phyloP scores from a whole-genome alignment of 306 rosid genomes.

The Macrotyloma uniflorum region DNA sequence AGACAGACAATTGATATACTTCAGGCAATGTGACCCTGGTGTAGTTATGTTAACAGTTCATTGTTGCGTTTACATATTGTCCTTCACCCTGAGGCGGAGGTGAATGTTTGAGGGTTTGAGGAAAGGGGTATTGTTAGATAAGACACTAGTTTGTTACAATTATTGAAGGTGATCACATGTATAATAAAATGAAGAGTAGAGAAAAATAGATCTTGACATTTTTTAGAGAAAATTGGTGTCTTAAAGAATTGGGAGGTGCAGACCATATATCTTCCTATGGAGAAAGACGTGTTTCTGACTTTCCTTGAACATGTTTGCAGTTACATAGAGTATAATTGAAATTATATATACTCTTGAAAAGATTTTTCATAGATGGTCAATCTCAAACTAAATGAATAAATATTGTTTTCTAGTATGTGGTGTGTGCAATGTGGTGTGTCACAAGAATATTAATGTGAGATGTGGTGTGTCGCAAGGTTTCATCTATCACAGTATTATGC shows the following conservation, averaged over 20 bases:
- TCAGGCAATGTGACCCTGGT: not conserved
- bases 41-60: not conserved
- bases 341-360: conserved; percentile 1
- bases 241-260: not conserved
- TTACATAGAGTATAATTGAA: not conserved
- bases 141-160: not conserved
- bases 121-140: not conserved
- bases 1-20: not conserved
- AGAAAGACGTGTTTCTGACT: conserved; percentile 28
- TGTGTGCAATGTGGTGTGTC: too few relatives aligned
- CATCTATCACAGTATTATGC: not conserved
- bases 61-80: not conserved
- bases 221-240: not conserved
- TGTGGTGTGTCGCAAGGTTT: conserved; percentile 16
- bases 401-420: not conserved
- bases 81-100: not conserved
- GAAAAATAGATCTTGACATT: not conserved
- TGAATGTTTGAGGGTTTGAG: not conserved
- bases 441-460: conserved; percentile 9
- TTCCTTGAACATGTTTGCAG: conserved; percentile 6
- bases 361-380: not conserved
- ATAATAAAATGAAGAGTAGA: not conserved
- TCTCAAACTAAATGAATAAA: not conserved
- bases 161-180: not conserved
- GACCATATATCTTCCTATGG: not conserved